Conservation (phyloP, 331 rosid species). For the Ulmus americana region DNA sequence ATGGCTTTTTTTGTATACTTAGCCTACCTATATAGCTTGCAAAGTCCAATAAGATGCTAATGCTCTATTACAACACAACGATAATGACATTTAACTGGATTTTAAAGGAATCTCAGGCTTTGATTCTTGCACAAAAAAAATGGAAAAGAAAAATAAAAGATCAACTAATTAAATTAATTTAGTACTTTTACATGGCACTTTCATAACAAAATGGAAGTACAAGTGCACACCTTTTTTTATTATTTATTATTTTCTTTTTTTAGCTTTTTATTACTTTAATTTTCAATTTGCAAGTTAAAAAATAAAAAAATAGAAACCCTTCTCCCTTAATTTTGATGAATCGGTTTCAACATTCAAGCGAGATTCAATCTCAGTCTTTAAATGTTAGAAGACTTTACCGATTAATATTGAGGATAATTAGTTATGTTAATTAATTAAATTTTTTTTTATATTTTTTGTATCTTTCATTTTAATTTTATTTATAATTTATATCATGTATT, state of each 20-base stretch:
- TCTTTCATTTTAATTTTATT: too few relatives aligned
- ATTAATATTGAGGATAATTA: too few relatives aligned
- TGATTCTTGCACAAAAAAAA: not conserved
- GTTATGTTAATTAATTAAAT: too few relatives aligned
- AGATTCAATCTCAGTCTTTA: too few relatives aligned
- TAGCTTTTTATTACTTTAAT: not conserved
- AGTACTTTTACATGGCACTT: slow-evolving; percentile 8
- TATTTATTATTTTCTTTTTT: not conserved
- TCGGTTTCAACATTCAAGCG: too few relatives aligned
- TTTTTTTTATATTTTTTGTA: too few relatives aligned
- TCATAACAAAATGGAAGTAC: slow-evolving; percentile 4
- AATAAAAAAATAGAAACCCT: too few relatives aligned
- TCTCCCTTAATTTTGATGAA: too few relatives aligned
- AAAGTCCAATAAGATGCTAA: slow-evolving; percentile 16
- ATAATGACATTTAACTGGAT: slow-evolving; percentile 9
- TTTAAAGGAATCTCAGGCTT: not conserved
- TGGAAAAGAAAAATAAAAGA: not conserved
- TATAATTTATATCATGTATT: too few relatives aligned
- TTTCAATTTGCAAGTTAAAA: not conserved
- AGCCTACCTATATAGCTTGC: slow-evolving; percentile 6
- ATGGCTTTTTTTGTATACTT: slow-evolving; percentile 1
- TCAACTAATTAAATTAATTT: not conserved
- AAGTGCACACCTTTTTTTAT: not conserved
- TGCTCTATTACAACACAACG: slow-evolving; percentile 15
- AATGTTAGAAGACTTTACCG: too few relatives aligned